phyloP scores from a whole-genome alignment of 352 stramenopile genomes.

The Phytophthora pistaciae region DNA sequence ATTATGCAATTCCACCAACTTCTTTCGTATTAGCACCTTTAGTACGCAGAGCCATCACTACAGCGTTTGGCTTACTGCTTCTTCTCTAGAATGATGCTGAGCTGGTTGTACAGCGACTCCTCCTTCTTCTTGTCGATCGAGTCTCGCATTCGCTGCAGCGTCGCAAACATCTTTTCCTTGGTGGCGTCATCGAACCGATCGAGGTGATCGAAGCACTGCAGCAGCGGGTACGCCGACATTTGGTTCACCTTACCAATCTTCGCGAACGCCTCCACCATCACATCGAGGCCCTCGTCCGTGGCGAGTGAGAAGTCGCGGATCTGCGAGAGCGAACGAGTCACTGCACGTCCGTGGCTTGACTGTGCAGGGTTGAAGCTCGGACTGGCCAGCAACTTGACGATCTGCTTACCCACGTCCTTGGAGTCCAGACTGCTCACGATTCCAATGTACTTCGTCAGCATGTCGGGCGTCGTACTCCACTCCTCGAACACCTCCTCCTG shows the following conservation, averaged over 20 bases:
- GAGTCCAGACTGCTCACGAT: constrained; percentile 75
- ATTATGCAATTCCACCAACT: constrained; percentile 24
- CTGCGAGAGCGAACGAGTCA: constrained; percentile 73
- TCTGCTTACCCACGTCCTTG: constrained; percentile 75
- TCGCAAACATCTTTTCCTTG: constrained; percentile 59
- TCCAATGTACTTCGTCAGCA: constrained; percentile 84
- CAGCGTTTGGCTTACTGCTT: constrained; percentile 48
- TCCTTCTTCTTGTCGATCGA: constrained; percentile 85
- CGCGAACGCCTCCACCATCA: constrained; percentile 76
- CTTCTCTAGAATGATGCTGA: constrained; percentile 89
- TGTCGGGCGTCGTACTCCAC: constrained; percentile 77
- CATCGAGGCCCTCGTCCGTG: constrained; percentile 78
- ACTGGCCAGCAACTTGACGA: constrained; percentile 68
- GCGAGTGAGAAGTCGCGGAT: constrained; percentile 80
- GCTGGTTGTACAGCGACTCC: constrained; percentile 87
- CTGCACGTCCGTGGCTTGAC: constrained; percentile 75
- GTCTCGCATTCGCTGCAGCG: constrained; percentile 77
- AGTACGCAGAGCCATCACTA: not conserved
- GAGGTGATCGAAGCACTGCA: constrained; percentile 86
- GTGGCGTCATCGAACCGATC: constrained; percentile 72
- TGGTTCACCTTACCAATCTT: constrained; percentile 90
- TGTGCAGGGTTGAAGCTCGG: constrained; percentile 81
- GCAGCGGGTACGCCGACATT: constrained; percentile 83
- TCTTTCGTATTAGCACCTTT: constrained; percentile 1
- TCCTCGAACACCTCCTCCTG: constrained; percentile 78